Conservation (phyloP, 352 stramenopile species). For the Globisporangium cederbergense region DNA sequence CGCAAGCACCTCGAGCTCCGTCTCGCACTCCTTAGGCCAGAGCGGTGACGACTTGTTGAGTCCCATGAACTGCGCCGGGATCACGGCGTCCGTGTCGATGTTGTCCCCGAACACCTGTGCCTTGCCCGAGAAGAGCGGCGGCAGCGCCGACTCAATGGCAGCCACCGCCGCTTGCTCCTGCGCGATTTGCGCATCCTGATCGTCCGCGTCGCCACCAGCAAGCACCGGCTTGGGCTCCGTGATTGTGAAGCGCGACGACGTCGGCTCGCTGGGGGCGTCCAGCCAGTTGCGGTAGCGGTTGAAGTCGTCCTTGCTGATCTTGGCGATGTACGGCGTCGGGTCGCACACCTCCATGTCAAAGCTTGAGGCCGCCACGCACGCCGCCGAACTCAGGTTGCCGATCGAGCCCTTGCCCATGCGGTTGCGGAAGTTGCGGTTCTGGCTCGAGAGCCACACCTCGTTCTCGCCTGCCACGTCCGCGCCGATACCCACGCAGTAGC, state of each 20-base stretch:
- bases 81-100: constrained; percentile 79
- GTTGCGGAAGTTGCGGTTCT: constrained; percentile 87
- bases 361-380: constrained; percentile 67
- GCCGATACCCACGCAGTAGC: constrained; percentile 80
- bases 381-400: constrained; percentile 67
- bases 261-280: constrained; percentile 23
- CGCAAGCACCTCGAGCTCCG: constrained; percentile 72
- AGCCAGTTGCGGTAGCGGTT: constrained; percentile 80
- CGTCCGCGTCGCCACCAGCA: constrained; percentile 18
- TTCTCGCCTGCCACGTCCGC: constrained; percentile 67
- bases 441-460: constrained; percentile 78
- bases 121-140: constrained; percentile 57
- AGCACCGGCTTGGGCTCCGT: constrained; percentile 45
- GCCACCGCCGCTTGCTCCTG: constrained; percentile 57
- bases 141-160: constrained; percentile 48
- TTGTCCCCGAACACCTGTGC: constrained; percentile 78
- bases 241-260: constrained; percentile 37
- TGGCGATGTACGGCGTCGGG: constrained; percentile 54
- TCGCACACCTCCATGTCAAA: constrained; percentile 78
- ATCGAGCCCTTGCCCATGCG: constrained; percentile 83
- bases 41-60: constrained; percentile 76
- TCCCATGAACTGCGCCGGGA: constrained; percentile 81
- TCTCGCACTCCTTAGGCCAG: constrained; percentile 76
- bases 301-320: constrained; percentile 72
- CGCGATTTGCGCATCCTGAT: constrained; percentile 34